phyloP scores from a whole-genome alignment of 805 yeast species.

The Starmerella roubikii region DNA sequence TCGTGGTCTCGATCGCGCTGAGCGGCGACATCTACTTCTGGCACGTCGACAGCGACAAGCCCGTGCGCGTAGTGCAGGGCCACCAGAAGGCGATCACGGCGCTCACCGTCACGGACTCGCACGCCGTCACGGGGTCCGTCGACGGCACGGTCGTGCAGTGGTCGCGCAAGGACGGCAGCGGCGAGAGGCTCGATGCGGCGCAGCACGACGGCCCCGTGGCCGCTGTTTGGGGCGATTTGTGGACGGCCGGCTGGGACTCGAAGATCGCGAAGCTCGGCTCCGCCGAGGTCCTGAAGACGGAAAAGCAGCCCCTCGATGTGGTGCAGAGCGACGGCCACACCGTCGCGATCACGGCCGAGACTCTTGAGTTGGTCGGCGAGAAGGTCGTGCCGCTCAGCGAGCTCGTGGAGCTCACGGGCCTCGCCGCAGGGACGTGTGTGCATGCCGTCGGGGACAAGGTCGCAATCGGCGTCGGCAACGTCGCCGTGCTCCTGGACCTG shows the following conservation, averaged over 20 bases:
- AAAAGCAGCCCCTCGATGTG: conserved; percentile 35
- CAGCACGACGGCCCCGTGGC: conserved; percentile 58
- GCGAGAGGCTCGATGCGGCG: conserved; percentile 23
- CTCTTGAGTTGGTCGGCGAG: conserved; percentile 29
- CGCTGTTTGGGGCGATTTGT: conserved; percentile 32
- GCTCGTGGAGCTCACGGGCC: conserved; percentile 3
- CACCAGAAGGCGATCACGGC: conserved; percentile 77
- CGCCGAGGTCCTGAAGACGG: conserved; percentile 22
- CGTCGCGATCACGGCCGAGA: conserved; percentile 34
- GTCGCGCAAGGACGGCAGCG: conserved; percentile 30
- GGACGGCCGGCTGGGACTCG: conserved; percentile 79
- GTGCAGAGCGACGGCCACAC: conserved; percentile 28
- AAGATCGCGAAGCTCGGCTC: conserved; percentile 36
- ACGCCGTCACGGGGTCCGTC: conserved; percentile 52
- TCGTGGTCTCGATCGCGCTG: conserved; percentile 50
- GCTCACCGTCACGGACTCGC: conserved; percentile 23
- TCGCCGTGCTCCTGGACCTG: conserved; percentile 32
- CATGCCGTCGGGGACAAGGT: conserved; percentile 28
- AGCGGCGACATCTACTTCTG: conserved; percentile 61
- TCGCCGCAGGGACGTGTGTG: conserved; percentile 23
- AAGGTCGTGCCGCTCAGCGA: conserved; percentile 5
- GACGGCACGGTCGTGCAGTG: conserved; percentile 67
- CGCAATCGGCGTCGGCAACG: conserved; percentile 38
- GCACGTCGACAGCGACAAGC: conserved; percentile 26
- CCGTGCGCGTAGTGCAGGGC: conserved; percentile 41